A percentile compares a stretch with the other conserved stretches of the same genome.
phyloP scores from a whole-genome alignment of 352 stramenopile species.

The Globisporangium solare region DNA sequence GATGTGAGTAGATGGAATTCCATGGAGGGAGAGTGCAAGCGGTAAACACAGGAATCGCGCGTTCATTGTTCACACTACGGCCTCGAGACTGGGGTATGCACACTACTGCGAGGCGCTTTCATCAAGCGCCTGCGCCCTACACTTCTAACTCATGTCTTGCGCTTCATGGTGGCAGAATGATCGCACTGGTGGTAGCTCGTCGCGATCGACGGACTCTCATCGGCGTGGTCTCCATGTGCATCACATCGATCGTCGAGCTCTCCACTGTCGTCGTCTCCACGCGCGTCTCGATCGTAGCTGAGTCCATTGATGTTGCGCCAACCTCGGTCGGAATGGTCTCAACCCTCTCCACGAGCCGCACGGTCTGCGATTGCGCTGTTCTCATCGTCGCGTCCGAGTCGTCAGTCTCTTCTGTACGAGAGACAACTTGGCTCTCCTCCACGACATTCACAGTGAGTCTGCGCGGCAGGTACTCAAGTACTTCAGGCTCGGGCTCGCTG shows the following conservation, averaged over 20 bases:
- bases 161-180: neutral
- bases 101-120: too few relatives aligned
- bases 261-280: neutral
- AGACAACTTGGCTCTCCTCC: slow-evolving; percentile 1
- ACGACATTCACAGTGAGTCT: neutral
- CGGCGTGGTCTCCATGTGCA: neutral
- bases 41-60: neutral
- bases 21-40: slow-evolving; percentile 1
- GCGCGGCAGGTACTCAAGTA: neutral
- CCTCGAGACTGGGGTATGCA: too few relatives aligned
- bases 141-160: neutral
- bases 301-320: neutral
- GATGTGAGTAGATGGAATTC: neutral
- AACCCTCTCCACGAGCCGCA: neutral
- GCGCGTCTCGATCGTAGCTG: neutral
- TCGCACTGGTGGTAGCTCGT: neutral
- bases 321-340: neutral
- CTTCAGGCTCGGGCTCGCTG: slow-evolving; percentile 17
- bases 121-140: too few relatives aligned
- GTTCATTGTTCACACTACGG: too few relatives aligned
- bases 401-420: neutral
- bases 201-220: neutral
- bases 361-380: neutral
- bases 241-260: neutral
- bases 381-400: neutral